Evolutionary conservation across 371 early-diverging fungal genomes (phyloP), one percentile per base, ranked within the genome.

Genomic region (Vittaforma corneae): DNA sequence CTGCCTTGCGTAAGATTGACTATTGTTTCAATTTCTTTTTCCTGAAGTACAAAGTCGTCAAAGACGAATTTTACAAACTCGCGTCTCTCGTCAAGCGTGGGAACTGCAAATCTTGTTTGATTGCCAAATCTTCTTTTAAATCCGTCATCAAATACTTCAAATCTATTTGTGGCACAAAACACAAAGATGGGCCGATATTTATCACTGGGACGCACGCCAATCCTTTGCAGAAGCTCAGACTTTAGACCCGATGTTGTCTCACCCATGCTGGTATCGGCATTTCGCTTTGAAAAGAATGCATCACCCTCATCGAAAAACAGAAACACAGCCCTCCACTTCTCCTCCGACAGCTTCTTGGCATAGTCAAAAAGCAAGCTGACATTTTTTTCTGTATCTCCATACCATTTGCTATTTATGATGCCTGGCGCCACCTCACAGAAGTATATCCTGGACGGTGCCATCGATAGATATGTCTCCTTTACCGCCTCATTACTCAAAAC

Each of bases 271-370:
- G 18, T 40, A 18, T 40, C 18, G 11, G 18, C 35, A 2, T 35
- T 44, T 64, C 76, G 59, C 11, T 62, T 57, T 11, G 29, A 54
- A 33, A 71, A 65, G 20, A 76, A 65, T 9, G 65, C 40, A 54
- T 76, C 76, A 14, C 63, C 62, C 46, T 76, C 76, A 56, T 76
- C 76, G 28, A 76, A 57, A 45, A 76, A 65, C 11, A 76, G 54
- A 45, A 76, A 9, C 2, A 54, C 63, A 1, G 64, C 71, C 18
- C 18, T 18, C 20, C 53, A 50, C 16, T 46, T 56, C 4, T 62
- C 65, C 45, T 60, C 58, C 30, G 61, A 46, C 11, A 40, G 40
- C 40, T 11, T 18, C 1, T 64, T 59, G 18, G 72, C 58, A 45
- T 44, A 51, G 3, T 62, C 37, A 58, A 72, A 69, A 18, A 76